These are phyloP conservation scores for Botrytis aclada DNA, from an alignment of 2,329 filamentous ascomycete species.

Conservation along the genomic window DNA sequence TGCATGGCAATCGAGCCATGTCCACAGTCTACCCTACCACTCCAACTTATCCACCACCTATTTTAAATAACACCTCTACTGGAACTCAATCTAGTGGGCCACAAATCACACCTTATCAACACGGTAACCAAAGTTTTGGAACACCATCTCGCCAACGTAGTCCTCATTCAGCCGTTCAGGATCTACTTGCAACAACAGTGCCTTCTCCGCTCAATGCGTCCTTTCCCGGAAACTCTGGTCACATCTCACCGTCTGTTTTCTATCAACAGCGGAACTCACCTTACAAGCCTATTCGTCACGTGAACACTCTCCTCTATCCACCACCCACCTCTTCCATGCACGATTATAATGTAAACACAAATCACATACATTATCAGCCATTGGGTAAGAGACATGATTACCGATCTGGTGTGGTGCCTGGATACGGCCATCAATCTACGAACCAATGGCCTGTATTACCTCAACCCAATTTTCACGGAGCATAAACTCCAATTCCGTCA, in stretches of 20 bases:
- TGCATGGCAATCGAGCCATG: conserved; percentile 58
- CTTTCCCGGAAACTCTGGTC: conserved; percentile 48
- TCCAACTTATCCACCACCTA: conserved; percentile 45
- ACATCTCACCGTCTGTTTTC: conserved; percentile 76
- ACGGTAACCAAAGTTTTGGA: conserved; percentile 19
- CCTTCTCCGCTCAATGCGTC: conserved; percentile 40
- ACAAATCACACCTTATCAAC: conserved; percentile 13
- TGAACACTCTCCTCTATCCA: conserved; percentile 87
- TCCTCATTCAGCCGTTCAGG: conserved; percentile 35
- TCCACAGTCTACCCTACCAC: conserved; percentile 66
- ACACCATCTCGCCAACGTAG: conserved; percentile 39
- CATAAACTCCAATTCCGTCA: not conserved
- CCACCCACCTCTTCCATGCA: conserved; percentile 78
- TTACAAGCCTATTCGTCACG: conserved; percentile 84
- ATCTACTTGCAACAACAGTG: conserved; percentile 36
- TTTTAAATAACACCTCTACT: conserved; percentile 39
- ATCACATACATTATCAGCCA: conserved; percentile 79
- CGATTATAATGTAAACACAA: conserved; percentile 62
- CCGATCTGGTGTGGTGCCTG: conserved; percentile 68
- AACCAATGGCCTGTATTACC: conserved; percentile 35
- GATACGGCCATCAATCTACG: conserved; percentile 41
- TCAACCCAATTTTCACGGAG: conserved; percentile 37
- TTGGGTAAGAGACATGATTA: conserved; percentile 67
- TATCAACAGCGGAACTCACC: conserved; percentile 86
- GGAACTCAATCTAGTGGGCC: conserved; percentile 18